Evolutionary conservation across 2,329 filamentous ascomycete species (phyloP), one percentile per base, ranked within the genome.

Genomic region (Aspergillus novofumigatus): DNA sequence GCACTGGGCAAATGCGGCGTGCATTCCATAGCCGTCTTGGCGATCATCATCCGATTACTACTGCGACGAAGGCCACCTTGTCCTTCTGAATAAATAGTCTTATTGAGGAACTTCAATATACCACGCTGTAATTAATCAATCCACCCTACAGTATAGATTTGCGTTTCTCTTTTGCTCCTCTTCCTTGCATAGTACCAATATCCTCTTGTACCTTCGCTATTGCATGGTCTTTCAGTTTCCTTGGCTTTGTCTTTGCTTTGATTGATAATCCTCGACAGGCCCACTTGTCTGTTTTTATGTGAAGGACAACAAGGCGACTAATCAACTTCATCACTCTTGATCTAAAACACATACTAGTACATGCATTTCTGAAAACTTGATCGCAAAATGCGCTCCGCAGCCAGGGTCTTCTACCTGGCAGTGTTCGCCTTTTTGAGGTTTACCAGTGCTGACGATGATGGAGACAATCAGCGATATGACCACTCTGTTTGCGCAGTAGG

Each of bases 341-440:
- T 17, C 5, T 38, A 7, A 25, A 25, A 47, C 21, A 21, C n/a
- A 23, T 35, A 14, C 14, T 38, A 51, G 29, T 23, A 14, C 3
- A 38, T 51, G 49, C 17, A 29, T 11, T 25, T 17, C 4, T 35
- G 20, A 23, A 25, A 14, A 17, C 44, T 7, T 23, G 20, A 17
- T 21, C 23, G 26, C 57, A 67, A 63, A 42, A 85, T 85, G 83
- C 80, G 77, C 65, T 72, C 78, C 56, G 80, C 82, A 54, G 77
- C 80, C 57, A 78, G 78, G 62, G 69, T 81, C 45, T 86, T 87
- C 73, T 87, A 83, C 71, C 77, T 87, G 56, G 85, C 84, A 55
- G 77, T 86, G 61, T 86, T 87, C 68, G 77, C 83, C 63, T 77
- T 87, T 65, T 76, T 85, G 59, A 75, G 77, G 56, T 72, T 78